Percentiles rank a stretch among this genome's conserved stretches.
These are phyloP conservation scores for Cladosporium halotolerans DNA, from an alignment of 2,329 filamentous ascomycete genomes.

Conservation along the genomic window DNA sequence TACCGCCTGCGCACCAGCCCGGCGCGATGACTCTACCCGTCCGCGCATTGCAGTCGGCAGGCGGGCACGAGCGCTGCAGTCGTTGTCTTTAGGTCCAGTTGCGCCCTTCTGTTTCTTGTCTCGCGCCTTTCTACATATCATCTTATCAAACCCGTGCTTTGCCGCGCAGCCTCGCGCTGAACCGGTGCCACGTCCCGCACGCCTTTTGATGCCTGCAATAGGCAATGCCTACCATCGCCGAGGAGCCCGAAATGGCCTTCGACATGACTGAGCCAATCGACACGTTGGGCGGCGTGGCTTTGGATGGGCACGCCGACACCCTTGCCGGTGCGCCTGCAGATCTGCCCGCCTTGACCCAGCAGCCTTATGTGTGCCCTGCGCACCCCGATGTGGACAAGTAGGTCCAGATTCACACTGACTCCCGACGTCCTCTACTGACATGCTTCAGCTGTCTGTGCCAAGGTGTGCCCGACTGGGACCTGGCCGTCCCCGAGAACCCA, in stretches of 20 bases:
- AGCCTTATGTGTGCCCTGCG: slow-evolving; percentile 12
- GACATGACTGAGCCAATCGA: slow-evolving; percentile 10
- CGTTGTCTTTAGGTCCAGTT: slow-evolving; percentile 1
- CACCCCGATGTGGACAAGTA: slow-evolving; percentile 11
- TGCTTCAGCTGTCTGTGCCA: slow-evolving; percentile 17
- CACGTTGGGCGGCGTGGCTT: background rate
- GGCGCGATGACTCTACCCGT: background rate
- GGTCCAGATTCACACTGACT: background rate
- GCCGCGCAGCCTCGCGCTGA: background rate
- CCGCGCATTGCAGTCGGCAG: background rate
- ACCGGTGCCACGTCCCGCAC: background rate
- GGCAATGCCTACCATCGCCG: slow-evolving; percentile 15
- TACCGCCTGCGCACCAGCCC: background rate
- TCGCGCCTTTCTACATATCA: slow-evolving; percentile 16
- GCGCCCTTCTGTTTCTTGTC: slow-evolving; percentile 11
- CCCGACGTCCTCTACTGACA: background rate
- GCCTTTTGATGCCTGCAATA: slow-evolving; percentile 5
- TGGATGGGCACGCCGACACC: background rate
- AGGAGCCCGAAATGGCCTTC: slow-evolving; percentile 13
- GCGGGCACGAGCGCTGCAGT: background rate
- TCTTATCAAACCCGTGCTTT: background rate
- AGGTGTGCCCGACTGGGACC: slow-evolving; percentile 15
- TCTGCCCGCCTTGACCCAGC: background rate
- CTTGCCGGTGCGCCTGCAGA: slow-evolving; percentile 8
- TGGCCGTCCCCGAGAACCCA: slow-evolving; percentile 4